Percentiles rank a stretch among this genome's conserved stretches.
Evolutionary conservation across 2,329 filamentous ascomycete genomes (phyloP).

Genomic region (Cyclaneusma minus): DNA sequence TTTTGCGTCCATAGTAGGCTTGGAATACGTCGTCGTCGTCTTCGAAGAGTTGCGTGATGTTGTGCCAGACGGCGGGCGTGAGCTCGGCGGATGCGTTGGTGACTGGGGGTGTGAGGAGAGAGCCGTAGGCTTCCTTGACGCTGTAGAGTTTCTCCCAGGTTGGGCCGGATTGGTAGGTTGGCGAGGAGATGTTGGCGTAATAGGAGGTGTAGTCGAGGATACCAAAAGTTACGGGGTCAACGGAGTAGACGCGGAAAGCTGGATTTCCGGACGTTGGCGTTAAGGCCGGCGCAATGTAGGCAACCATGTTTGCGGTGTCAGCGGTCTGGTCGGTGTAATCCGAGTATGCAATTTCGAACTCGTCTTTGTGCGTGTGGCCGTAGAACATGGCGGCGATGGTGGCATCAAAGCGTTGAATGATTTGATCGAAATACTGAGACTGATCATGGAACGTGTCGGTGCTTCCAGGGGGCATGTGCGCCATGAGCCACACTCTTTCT

Average conservation of each 20-base stretch:
- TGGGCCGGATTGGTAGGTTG: conserved; percentile 15
- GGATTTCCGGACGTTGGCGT: conserved; percentile 19
- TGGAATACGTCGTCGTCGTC: conserved; percentile 26
- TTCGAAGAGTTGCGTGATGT: conserved; percentile 33
- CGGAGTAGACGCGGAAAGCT: conserved; percentile 18
- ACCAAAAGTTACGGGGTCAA: conserved; percentile 19
- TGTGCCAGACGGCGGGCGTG: conserved; percentile 42
- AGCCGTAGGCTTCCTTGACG: conserved; percentile 17
- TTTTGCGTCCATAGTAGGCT: conserved; percentile 29
- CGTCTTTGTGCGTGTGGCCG: conserved; percentile 20
- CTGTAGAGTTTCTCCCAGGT: conserved; percentile 16
- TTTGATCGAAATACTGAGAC: conserved; percentile 19
- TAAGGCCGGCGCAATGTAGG: conserved; percentile 18
- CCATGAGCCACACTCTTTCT: conserved; percentile 24
- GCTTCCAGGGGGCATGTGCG: conserved; percentile 17
- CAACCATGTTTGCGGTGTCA: conserved; percentile 14
- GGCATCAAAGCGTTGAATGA: conserved; percentile 14
- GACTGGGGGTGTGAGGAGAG: conserved; percentile 23
- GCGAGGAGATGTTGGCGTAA: conserved; percentile 14
- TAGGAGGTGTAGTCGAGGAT: conserved; percentile 18
- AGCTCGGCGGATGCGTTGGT: conserved; percentile 26
- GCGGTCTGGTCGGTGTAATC: conserved; percentile 12
- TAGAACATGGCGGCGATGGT: conserved; percentile 19
- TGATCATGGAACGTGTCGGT: conserved; percentile 22
- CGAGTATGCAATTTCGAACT: conserved; percentile 19